Evolutionary conservation across 495 filamentous ascomycete genomes (phyloP).

Genomic region (Aspergillus nidulans): DNA sequence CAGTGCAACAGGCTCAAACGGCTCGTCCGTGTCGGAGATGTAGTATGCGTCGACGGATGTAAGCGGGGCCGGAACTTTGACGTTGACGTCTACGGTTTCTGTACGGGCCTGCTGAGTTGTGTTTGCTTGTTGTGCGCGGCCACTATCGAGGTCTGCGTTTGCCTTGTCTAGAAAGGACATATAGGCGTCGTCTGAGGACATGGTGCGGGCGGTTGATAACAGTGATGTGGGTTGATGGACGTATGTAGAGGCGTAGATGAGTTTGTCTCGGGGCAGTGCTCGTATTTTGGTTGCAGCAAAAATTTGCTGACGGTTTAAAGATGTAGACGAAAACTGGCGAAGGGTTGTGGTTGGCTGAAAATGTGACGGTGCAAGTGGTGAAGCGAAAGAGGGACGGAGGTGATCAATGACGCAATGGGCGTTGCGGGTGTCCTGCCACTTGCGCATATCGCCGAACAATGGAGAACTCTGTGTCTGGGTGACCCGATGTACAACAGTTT

Average conservation of each 20-base stretch:
- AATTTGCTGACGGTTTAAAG: background rate
- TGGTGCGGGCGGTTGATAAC: conserved; percentile 30
- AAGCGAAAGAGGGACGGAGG: conserved; percentile 18
- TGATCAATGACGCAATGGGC: conserved; percentile 42
- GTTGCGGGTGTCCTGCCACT: conserved; percentile 13
- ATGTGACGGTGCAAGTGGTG: conserved; percentile 14
- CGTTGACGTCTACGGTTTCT: conserved; percentile 44
- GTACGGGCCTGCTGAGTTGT: conserved; percentile 36
- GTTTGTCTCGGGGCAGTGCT: background rate
- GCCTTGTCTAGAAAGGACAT: conserved; percentile 78
- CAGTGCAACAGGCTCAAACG: conserved; percentile 70
- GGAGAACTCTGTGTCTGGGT: background rate
- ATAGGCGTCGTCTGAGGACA: conserved; percentile 80
- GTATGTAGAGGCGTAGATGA: conserved; percentile 11
- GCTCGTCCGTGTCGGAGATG: conserved; percentile 76
- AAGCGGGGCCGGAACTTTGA: conserved; percentile 53
- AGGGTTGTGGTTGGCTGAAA: background rate
- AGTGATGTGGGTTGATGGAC: conserved; percentile 2
- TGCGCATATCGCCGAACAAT: conserved; percentile 1
- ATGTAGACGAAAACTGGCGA: background rate
- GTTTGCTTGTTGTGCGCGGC: conserved; percentile 23
- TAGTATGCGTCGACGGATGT: conserved; percentile 60
- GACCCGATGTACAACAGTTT: background rate
- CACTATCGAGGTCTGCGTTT: conserved; percentile 59
- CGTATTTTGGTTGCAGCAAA: background rate